Conservation (phyloP, 192 early-diverging fungal genomes). For the Coemansia sp. region DNA sequence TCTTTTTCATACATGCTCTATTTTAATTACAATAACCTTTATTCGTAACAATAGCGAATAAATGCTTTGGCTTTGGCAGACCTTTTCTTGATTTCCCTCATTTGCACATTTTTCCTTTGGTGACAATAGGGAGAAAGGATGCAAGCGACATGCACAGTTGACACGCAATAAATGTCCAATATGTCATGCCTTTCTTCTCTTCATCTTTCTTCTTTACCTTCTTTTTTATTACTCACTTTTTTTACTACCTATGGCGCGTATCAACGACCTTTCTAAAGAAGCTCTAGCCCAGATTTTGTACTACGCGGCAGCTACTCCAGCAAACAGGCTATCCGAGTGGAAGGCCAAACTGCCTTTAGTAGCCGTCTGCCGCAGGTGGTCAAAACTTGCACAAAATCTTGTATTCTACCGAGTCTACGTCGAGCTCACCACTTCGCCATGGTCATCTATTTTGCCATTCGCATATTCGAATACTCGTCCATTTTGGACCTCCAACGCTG, state of each 20-base stretch:
- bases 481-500: background rate
- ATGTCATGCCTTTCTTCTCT: background rate
- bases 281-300: background rate
- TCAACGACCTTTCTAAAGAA: background rate
- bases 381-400: background rate
- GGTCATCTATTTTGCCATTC: no score
- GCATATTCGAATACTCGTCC: background rate
- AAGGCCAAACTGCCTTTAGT: background rate
- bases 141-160: conserved; percentile 26
- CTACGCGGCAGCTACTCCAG: background rate
- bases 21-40: no score
- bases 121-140: background rate
- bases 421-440: background rate
- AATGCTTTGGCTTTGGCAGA: no score
- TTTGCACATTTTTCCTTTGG: no score
- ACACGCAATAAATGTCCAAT: background rate
- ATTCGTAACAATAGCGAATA: no score
- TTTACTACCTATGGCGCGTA: background rate
- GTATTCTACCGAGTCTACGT: background rate
- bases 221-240: background rate
- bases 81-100: no score
- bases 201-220: background rate
- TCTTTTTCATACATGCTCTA: no score
- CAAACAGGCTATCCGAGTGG: background rate
- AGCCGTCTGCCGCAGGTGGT: background rate